Conservation (phyloP, 495 filamentous ascomycete genomes). For the Aspergillus nanangensis region DNA sequence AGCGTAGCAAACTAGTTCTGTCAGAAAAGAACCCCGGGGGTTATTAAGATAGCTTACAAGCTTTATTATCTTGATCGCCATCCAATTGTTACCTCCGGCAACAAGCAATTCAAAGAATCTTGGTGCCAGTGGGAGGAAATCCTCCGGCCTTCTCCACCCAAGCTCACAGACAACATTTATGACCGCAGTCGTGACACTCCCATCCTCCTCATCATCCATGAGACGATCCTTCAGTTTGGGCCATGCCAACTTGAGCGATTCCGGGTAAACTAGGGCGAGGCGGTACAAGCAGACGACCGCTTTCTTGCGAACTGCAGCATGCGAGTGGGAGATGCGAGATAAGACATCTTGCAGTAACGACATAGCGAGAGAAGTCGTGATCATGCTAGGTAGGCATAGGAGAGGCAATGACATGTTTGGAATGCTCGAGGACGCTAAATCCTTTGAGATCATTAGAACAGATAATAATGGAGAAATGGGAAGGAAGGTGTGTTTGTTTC, state of each 20-base stretch:
- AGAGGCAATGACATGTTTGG: constrained; percentile 81
- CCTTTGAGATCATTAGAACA: constrained; percentile 43
- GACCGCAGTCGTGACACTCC: constrained; percentile 90
- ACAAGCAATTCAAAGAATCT: constrained; percentile 88
- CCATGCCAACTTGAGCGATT: constrained; percentile 88
- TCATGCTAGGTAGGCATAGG: constrained; percentile 81
- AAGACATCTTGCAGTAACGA: constrained; percentile 82
- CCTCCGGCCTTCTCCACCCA: constrained; percentile 87
- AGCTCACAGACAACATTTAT: constrained; percentile 96
- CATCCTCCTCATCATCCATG: constrained; percentile 85
- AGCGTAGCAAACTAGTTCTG: constrained; percentile 78
- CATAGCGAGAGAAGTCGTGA: constrained; percentile 84
- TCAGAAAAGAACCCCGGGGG: constrained; percentile 10
- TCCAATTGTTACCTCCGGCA: constrained; percentile 97
- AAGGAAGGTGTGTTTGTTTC: not conserved
- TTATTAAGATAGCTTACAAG: constrained; percentile 65
- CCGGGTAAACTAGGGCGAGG: constrained; percentile 88
- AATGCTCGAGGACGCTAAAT: constrained; percentile 69
- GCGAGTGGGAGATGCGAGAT: constrained; percentile 79
- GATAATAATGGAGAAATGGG: not conserved
- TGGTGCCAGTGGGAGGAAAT: constrained; percentile 89
- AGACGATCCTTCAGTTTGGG: constrained; percentile 92
- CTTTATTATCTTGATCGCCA: constrained; percentile 99
- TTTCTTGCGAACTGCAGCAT: constrained; percentile 84
- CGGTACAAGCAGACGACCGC: constrained; percentile 90